Evolutionary conservation across 306 rosid genomes (phyloP).

Genomic region (Nissolia schottii): DNA sequence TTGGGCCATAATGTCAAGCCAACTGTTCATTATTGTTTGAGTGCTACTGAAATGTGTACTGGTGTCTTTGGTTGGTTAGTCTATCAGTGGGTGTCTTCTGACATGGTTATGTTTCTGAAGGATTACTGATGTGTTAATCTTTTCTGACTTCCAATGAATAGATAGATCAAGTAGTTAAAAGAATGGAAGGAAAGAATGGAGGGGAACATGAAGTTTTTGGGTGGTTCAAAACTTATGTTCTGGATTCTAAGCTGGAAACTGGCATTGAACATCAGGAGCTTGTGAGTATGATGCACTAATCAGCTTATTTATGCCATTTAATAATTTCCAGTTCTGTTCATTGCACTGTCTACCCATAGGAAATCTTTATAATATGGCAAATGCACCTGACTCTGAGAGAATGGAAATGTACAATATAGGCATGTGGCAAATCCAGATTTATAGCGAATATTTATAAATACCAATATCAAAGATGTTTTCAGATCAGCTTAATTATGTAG

Average conservation of each 20-base stretch:
- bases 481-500: neutral
- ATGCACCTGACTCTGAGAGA: neutral
- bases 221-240: conserved; percentile 73
- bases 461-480: neutral
- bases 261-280: conserved; percentile 83
- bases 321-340: conserved; percentile 17
- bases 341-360: conserved; percentile 2
- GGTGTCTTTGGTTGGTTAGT: too few species aligned
- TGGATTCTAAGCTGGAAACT: conserved; percentile 65
- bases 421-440: conserved; percentile 7
- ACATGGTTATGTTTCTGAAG: conserved; percentile 20
- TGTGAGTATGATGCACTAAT: conserved; percentile 61
- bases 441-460: neutral
- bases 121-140: neutral
- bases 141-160: conserved; percentile 34
- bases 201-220: conserved; percentile 51
- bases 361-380: neutral
- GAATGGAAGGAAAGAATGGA: conserved; percentile 50
- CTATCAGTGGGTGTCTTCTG: neutral
- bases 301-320: conserved; percentile 1
- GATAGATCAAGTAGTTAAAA: conserved; percentile 62
- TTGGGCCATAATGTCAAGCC: conserved; percentile 10
- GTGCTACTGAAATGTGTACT: neutral
- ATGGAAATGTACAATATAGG: neutral
- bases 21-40: neutral